Base-by-base conservation (phyloP, 78 protist genomes). In the Neovahlkampfia damariscottae region DNA sequence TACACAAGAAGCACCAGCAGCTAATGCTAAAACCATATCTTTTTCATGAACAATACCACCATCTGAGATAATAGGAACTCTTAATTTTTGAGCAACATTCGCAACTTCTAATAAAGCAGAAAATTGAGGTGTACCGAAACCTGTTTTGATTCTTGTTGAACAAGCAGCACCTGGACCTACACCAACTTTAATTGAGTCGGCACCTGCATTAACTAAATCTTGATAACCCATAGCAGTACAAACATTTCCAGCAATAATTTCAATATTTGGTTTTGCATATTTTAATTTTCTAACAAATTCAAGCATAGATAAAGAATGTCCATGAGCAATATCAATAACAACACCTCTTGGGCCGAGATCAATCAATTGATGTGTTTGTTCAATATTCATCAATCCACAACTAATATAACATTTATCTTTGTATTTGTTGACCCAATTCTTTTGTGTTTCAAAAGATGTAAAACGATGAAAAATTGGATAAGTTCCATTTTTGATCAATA, bases 131-230 rank as follows among this genome's bases (percentile, higher is more conserved):
- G 84, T 59, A 30, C 95, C 95, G 2, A 37, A 69, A 0, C 91
- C 95, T 72, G 84, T 84, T n/a, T 87, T 90, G 74, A 84, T 89
- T 74, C 90, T 94, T 2, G 98, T 95, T 66, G 94, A 93, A 83
- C 98, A 95, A 74, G 91, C 91, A 29, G 91, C 81, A 8, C 98
- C 98, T 3, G 87, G 77, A 62, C 98, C 98, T 85, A 95, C 92
- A 41, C 98, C 98, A 36, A 95, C 91, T 69, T 92, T 86, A 40
- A 93, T 87, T 2, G 81, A 90, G 79, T 95, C 97, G 19, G 88
- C 96, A 28, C 97, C 95, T 31, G 95, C 88, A 7, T 4, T 77
- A 38, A 95, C 88, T 31, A 95, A 84, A 74, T 87, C 67, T n/a
- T 59, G 66, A 7, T 94, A 91, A 80, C 82, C 91, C 2, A 67